A percentile compares a stretch with the other conserved stretches of the same genome.
phyloP scores from a whole-genome alignment of 192 early-diverging fungal genomes.

The Diversispora epigaea region DNA sequence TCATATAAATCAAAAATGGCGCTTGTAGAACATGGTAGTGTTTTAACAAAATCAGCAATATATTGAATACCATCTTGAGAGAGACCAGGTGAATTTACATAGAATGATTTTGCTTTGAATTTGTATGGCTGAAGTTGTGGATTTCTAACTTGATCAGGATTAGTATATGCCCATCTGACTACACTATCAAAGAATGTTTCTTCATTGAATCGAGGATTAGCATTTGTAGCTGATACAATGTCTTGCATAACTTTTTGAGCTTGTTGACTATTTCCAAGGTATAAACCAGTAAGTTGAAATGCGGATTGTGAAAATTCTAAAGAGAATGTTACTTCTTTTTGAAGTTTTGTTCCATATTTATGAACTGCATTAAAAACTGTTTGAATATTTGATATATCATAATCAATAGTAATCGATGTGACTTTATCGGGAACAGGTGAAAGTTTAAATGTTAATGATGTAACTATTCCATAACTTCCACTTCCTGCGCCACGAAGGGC shows the following conservation, averaged over 20 bases:
- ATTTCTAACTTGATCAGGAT: not conserved
- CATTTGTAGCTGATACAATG: not conserved
- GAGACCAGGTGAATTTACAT: constrained; percentile 32
- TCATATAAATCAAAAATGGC: constrained; percentile 42
- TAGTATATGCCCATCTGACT: constrained; percentile 33
- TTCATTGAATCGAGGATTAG: constrained; percentile 27
- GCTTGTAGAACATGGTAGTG: constrained; percentile 28
- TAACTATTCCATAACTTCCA: constrained; percentile 49
- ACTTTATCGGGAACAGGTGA: constrained; percentile 37
- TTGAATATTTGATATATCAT: constrained; percentile 24
- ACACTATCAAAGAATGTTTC: constrained; percentile 35
- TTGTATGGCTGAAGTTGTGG: constrained; percentile 26
- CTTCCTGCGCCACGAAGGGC: constrained; percentile 63
- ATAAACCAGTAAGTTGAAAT: constrained; percentile 36
- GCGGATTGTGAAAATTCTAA: constrained; percentile 12
- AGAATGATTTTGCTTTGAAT: constrained; percentile 34
- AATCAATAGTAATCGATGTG: constrained; percentile 38
- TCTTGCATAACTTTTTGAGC: constrained; percentile 19
- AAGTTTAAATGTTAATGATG: constrained; percentile 40
- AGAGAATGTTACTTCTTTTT: constrained; percentile 37
- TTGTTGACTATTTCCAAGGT: constrained; percentile 34
- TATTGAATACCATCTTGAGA: constrained; percentile 34
- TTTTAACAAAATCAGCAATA: constrained; percentile 25
- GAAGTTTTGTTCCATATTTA: constrained; percentile 22
- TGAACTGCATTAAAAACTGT: constrained; percentile 34